Evolutionary conservation across 306 rosid genomes (phyloP).

Genomic region (Echinosophora koreensis): DNA sequence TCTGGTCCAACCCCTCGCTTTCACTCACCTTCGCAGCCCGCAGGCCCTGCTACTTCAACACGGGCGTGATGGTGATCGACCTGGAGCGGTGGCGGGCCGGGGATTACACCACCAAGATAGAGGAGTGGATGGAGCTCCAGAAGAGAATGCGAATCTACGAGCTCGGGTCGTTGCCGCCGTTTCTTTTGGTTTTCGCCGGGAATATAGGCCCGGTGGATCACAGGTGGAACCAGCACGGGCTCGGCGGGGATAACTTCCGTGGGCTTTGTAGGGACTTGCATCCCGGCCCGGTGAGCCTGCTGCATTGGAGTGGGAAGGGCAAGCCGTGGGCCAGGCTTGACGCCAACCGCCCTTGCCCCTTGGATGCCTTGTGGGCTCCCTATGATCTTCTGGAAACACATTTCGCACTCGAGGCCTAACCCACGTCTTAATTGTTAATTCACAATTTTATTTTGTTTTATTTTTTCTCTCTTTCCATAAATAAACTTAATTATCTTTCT

Average conservation of each 20-base stretch:
- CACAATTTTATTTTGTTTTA: neutral
- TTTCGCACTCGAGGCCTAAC: conserved; percentile 68
- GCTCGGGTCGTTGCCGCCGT: conserved; percentile 92
- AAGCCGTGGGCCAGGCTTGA: conserved; percentile 97
- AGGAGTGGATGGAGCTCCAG: conserved; percentile 99
- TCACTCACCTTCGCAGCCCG: conserved; percentile 78
- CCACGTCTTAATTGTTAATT: neutral
- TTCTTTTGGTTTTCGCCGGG: conserved; percentile 86
- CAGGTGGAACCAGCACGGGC: conserved; percentile 97
- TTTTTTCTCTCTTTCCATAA: neutral
- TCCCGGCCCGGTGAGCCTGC: conserved; percentile 87
- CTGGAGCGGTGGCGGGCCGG: conserved; percentile 79
- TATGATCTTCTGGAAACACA: conserved; percentile 79
- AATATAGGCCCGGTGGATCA: conserved; percentile 82
- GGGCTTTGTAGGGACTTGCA: conserved; percentile 88
- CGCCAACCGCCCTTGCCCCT: conserved; percentile 79
- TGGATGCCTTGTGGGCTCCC: conserved; percentile 95
- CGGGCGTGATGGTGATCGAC: conserved; percentile 98
- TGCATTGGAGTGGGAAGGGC: conserved; percentile 99
- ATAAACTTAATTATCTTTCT: neutral
- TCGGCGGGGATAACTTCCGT: conserved; percentile 89
- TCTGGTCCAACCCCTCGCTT: conserved; percentile 87
- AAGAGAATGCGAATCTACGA: conserved; percentile 96
- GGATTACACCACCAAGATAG: conserved; percentile 75
- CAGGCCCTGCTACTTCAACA: conserved; percentile 86